phyloP scores from a whole-genome alignment of 164 flowering plant genomes.

The Hamamelis virginiana region DNA sequence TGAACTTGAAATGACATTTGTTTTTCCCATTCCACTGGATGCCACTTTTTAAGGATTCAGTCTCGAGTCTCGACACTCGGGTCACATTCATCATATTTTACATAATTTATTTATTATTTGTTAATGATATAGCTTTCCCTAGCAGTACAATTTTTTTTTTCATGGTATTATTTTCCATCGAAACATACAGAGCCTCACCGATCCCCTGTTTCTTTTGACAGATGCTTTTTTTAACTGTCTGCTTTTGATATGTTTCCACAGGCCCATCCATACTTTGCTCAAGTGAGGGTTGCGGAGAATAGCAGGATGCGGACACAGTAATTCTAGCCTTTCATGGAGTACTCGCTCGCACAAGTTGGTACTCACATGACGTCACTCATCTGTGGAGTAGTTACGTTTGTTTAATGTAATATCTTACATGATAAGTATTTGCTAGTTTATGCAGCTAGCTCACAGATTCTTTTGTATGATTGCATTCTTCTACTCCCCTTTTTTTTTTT shows the following conservation, averaged over 20 bases:
- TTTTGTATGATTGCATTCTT: neutral
- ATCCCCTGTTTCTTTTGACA: too few species aligned
- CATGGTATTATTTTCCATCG: too few species aligned
- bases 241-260: slow-evolving; percentile 13
- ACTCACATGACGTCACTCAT: neutral
- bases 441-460: neutral
- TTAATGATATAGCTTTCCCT: too few species aligned
- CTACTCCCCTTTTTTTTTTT: neutral
- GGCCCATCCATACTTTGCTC: slow-evolving; percentile 62
- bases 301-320: slow-evolving; percentile 55
- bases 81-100: too few species aligned
- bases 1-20: too few species aligned
- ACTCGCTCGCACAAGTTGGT: neutral
- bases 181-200: too few species aligned
- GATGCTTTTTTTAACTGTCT: too few species aligned
- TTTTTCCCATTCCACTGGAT: too few species aligned
- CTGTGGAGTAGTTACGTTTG: neutral
- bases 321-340: neutral
- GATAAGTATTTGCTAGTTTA: neutral
- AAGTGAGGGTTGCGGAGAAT: slow-evolving; percentile 60
- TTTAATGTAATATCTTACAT: neutral
- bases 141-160: too few species aligned
- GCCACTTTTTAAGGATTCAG: too few species aligned
- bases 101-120: too few species aligned
- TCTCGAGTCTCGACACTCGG: too few species aligned